phyloP scores from a whole-genome alignment of 2,329 filamentous ascomycete species.

The Aspergillus neotritici region DNA sequence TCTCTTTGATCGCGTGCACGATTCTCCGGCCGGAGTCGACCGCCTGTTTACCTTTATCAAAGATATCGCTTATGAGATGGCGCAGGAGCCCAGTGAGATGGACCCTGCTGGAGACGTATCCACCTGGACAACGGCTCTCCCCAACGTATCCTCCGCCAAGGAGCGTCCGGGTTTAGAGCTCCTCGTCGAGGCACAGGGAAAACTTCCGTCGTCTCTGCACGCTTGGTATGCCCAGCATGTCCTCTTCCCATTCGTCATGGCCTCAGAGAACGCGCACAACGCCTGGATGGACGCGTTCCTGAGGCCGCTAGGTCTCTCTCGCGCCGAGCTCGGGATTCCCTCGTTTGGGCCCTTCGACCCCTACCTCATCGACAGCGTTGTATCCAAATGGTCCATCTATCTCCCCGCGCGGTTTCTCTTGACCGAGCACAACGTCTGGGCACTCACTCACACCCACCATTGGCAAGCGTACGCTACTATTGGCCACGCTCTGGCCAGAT shows the following conservation, averaged over 20 bases:
- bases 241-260: slow-evolving; percentile 14
- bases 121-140: slow-evolving; percentile 10
- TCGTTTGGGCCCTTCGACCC: slow-evolving; percentile 14
- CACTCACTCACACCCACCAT: slow-evolving; percentile 10
- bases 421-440: slow-evolving; percentile 6
- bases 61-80: too few relatives aligned
- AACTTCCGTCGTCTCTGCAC: not conserved
- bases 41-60: not conserved
- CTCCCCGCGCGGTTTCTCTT: slow-evolving; percentile 13
- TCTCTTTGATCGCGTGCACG: slow-evolving; percentile 2
- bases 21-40: not conserved
- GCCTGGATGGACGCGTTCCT: slow-evolving; percentile 19
- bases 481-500: too few relatives aligned
- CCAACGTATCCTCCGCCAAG: not conserved
- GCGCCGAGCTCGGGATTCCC: not conserved
- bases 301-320: not conserved
- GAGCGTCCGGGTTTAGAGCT: slow-evolving; percentile 10
- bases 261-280: slow-evolving; percentile 14
- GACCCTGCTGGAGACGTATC: slow-evolving; percentile 7
- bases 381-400: slow-evolving; percentile 10
- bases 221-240: slow-evolving; percentile 8
- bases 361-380: slow-evolving; percentile 1
- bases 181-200: slow-evolving; percentile 4
- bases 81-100: slow-evolving; percentile 9
- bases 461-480: slow-evolving; percentile 5